Evolutionary conservation across 2,329 filamentous ascomycete species (phyloP).

Genomic region (Beauveria asiatica): DNA sequence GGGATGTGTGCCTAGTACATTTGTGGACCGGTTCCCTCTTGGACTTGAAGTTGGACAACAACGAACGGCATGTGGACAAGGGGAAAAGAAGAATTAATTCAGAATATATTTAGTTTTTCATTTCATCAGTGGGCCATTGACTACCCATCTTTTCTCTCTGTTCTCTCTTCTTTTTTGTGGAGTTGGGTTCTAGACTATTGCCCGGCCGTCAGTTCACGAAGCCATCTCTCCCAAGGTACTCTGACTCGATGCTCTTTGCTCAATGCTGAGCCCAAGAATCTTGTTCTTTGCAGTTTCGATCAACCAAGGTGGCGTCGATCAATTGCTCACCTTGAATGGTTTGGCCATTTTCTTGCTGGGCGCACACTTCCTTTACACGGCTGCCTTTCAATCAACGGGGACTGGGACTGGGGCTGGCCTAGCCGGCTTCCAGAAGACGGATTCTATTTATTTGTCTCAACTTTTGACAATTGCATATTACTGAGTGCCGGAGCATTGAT

Average conservation of each 20-base stretch:
- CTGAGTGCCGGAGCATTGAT: not conserved
- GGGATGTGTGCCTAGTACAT: not conserved
- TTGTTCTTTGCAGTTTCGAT: too few relatives aligned
- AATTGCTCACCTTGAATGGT: not conserved
- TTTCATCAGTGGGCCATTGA: not conserved
- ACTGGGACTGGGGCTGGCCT: not conserved
- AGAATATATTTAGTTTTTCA: not conserved
- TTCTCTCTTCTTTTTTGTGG: not conserved
- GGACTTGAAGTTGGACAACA: not conserved
- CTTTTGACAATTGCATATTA: not conserved
- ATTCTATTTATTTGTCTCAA: not conserved
- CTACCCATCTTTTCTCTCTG: not conserved
- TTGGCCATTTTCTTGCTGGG: too few relatives aligned
- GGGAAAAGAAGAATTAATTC: not conserved
- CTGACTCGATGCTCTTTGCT: not conserved
- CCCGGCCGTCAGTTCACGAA: too few relatives aligned
- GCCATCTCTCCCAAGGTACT: not conserved
- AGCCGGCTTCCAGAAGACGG: not conserved
- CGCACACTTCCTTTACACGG: too few relatives aligned
- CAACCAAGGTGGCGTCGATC: not conserved
- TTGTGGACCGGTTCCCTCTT: not conserved
- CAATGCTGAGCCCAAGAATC: not conserved
- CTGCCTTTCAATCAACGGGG: not conserved
- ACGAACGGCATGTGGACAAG: not conserved
- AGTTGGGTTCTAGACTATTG: not conserved